Evolutionary conservation across 1,284 basidiomycete genomes (phyloP), one percentile per base, ranked within the genome.

Genomic region (Ustilago xerochloae): DNA sequence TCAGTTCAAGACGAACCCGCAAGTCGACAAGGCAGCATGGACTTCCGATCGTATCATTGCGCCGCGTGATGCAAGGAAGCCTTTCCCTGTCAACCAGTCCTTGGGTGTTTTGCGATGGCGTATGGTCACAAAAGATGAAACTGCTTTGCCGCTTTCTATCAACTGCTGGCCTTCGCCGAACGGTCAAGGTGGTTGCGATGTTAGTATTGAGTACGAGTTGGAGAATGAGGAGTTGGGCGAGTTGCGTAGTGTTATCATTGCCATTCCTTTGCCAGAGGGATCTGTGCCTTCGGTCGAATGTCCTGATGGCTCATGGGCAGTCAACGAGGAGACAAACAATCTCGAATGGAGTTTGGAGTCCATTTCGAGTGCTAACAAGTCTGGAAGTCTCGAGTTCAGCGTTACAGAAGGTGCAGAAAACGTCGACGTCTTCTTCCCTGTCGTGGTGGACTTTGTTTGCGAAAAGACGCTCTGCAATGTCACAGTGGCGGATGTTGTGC

Each of bases 201-300:
- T 97, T 60, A 96, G 92, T 84, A 93, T 98, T 79, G 96, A 98
- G 85, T 99, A 97, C 85, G 94, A 98, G 85, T 91, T 98, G 48
- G 93, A 96, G 84, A 91, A 93, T 65, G 62, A 66, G 10, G 55
- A 68, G 3, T 48, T 82, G 36, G 61, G 64, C 32, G 89, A 91
- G 72, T 87, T 98, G 4, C 90, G 92, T 81, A 93, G 97, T 81
- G 89, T 96, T 32, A 88, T 91, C 77, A 93, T 98, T 71, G 91
- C 91, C 55, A 95, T 98, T 75, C 95, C 96, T 26, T 89, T 98
- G 49, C 94, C 94, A 89, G 86, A 90, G 52, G 92, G 92, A 49
- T 91, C 92, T 2, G 93, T 65, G 16, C 75, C 79, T 1, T 91
- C 91, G 6, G 91, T 97, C 2, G 89, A 91, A 3, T 90, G 91